Conservation (phyloP, 108 stramenopile genomes). For the Nitzschia palea region DNA sequence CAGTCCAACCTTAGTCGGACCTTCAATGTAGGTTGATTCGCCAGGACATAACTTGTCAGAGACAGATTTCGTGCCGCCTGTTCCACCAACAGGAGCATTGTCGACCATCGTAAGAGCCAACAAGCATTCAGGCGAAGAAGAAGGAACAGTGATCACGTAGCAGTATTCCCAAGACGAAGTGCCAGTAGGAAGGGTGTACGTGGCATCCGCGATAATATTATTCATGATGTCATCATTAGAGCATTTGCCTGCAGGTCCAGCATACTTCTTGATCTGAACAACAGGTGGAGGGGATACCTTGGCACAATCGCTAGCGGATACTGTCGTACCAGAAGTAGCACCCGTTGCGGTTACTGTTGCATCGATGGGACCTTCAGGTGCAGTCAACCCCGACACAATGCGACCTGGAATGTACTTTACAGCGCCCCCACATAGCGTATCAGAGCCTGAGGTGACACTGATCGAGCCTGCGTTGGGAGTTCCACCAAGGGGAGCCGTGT, state of each 20-base stretch:
- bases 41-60: not conserved
- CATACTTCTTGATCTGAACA: constrained; percentile 5
- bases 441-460: not conserved
- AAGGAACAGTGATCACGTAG: no score
- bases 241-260: constrained; percentile 2
- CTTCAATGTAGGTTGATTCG: not conserved
- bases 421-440: not conserved
- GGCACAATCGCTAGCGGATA: no score
- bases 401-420: not conserved
- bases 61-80: no score
- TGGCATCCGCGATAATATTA: no score
- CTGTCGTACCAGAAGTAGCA: not conserved
- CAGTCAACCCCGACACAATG: not conserved
- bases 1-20: not conserved
- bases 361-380: not conserved
- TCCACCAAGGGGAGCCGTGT: not conserved
- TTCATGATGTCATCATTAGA: not conserved
- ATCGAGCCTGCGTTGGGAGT: not conserved
- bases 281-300: no score
- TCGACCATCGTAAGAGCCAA: no score
- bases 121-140: no score
- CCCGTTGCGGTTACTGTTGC: not conserved
- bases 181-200: no score
- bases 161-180: no score
- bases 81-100: no score